Conservation (phyloP, 2,329 filamentous ascomycete species). For the Trichophyton simii region DNA sequence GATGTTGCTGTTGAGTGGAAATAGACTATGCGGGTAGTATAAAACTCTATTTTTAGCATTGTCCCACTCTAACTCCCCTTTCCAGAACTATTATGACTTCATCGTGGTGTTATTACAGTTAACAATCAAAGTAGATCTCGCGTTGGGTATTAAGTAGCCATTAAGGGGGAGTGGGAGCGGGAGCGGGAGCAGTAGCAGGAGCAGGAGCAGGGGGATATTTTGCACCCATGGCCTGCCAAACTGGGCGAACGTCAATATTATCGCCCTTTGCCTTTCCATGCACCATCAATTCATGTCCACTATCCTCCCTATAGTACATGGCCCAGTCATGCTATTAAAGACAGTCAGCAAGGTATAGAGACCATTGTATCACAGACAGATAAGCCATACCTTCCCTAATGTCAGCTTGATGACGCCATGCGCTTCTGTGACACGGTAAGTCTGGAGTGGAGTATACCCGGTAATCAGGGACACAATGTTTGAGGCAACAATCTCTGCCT, state of each 20-base stretch:
- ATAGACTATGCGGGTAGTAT: too few relatives aligned
- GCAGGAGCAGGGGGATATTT: not conserved
- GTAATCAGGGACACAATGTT: conserved; percentile 43
- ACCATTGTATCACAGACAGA: not conserved
- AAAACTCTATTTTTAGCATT: not conserved
- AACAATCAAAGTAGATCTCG: not conserved
- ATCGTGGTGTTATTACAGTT: not conserved
- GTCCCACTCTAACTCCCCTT: not conserved
- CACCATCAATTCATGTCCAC: conserved; percentile 6
- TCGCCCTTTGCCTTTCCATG: not conserved
- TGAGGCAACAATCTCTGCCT: conserved; percentile 41
- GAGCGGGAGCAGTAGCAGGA: too few relatives aligned
- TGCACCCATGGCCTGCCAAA: not conserved
- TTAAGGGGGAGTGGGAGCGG: not conserved
- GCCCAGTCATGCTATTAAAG: conserved; percentile 1
- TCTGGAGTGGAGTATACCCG: conserved; percentile 26
- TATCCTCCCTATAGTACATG: conserved; percentile 4
- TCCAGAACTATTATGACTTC: not conserved
- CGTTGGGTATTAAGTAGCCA: not conserved
- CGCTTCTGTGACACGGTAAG: conserved; percentile 35
- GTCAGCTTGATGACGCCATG: conserved; percentile 45
- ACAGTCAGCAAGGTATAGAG: not conserved
- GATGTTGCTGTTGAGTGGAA: too few relatives aligned
- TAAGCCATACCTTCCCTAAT: conserved; percentile 36
- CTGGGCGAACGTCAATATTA: not conserved